Base-by-base conservation (phyloP, 2,329 filamentous ascomycete species). In the Drechslerella stenobrocha region DNA sequence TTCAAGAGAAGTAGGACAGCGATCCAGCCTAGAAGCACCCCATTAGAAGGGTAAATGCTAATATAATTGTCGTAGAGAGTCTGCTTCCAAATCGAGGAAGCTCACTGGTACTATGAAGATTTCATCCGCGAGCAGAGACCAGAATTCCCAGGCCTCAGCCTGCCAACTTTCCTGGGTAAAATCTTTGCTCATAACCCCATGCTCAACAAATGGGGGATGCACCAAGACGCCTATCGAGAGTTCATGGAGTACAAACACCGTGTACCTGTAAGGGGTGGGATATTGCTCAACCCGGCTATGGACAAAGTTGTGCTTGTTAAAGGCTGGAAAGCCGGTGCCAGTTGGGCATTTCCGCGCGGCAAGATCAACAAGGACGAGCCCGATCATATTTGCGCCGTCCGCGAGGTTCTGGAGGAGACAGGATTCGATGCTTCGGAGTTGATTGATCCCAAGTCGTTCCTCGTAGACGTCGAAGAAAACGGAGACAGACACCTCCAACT, bases 41-140 rank as follows among this genome's bases (percentile, higher is more conserved):
- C 34, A 4, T 4, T 37, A 9, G 13, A 13, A 9, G 11, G 3
- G 3, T 15, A 13, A 4, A 13, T 30, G 13, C 42, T 66, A 50
- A 59, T 23, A 8, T n/a, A 11, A 22, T 18, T 18, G 7, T 40
- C 26, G 15, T 34, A 73, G 75, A 87, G 93, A 75, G 93, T 98
- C 78, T 97, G 92, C 79, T 98, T 98, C 77, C 91, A 97, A 78
- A 88, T 98, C 73, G 93, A 98, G 78, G 95, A 98, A 78, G 93
- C 93, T 73, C 95, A 98, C 85, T 98, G 93, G 93, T 98, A 95
- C 78, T 98, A 98, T 83, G 93, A 98, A 81, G 93, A 98, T 78
- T 98, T 98, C 76, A 90, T 98, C 76, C 89, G 93, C 47, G 91
- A 92, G 35, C 81, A 93, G 70, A 52, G 47, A 24, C 87, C 90